Evolutionary conservation across 257 asterid genomes (phyloP), one percentile per base, ranked within the genome.

Genomic region (Leptodermis oblonga): DNA sequence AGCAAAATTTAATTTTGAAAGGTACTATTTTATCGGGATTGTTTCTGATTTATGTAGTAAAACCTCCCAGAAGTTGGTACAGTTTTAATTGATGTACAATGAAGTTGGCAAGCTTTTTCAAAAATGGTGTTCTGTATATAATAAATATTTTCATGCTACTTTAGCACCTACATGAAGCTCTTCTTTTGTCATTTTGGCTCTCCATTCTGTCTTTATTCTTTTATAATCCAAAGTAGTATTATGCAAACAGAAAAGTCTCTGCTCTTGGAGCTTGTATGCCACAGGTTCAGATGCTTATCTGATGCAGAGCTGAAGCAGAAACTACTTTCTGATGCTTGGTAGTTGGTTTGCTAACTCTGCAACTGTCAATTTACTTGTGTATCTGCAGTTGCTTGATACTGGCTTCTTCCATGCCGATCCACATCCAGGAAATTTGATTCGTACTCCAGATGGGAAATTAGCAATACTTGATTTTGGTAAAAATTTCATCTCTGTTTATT

Each of bases 391-490:
- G 78, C 99, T 94, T 78, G 99, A 91, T 76, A 94, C 99, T 18
- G 99, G 99, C 70, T 89, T 94, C 80, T 94, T 94, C 86, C 99
- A 94, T 85, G 99, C 99, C 72, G 99, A 94, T 87, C 99, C 99
- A 70, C 99, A 94, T 79, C 99, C 99, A 0, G 99, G 99, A 75
- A 94, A 94, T 76, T 80, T 94, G 62, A 86, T 94, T 67, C 96
- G 99, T 42, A 94, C 99, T 43, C 95, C 96, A 77, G 97, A 94
- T 70, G 99, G 99, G 83, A 94, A 94, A 82, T 83, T 94, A 76
- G 96, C 97, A 54, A 83, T 94, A 77, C 88, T 94, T 46, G 99
- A 94, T 86, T 94, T 94, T 76, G 99, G 99, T 93, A 86, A 80
- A 67, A 18, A n/a, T 12, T 60, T 67, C 28, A 18, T 67, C 14